These are phyloP conservation scores for Mycena pura DNA, from an alignment of 768 basidiomycete species.

Conservation along the genomic window DNA sequence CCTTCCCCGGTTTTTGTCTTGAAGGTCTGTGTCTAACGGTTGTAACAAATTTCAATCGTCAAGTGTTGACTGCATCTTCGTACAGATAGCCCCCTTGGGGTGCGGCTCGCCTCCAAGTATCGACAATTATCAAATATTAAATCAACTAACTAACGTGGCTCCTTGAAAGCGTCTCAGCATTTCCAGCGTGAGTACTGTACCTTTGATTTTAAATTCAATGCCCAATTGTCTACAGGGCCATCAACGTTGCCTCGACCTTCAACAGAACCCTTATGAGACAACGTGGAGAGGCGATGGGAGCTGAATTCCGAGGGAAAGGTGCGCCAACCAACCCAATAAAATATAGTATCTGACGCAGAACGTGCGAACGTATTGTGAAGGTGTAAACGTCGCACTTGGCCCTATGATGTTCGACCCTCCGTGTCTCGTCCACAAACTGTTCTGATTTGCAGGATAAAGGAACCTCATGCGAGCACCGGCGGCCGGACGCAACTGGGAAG, in stretches of 20 bases:
- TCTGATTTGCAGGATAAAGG: slow-evolving; percentile 5
- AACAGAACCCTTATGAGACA: slow-evolving; percentile 46
- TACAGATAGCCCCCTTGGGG: slow-evolving; percentile 37
- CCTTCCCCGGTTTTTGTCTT: slow-evolving; percentile 38
- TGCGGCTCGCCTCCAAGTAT: slow-evolving; percentile 33
- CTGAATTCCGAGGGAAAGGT: slow-evolving; percentile 53
- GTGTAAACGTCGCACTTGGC: slow-evolving; percentile 42
- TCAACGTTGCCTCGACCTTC: slow-evolving; percentile 40
- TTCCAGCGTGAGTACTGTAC: slow-evolving; percentile 33
- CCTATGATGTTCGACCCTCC: slow-evolving; percentile 33
- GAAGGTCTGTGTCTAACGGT: too few relatives aligned
- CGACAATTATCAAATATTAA: neutral
- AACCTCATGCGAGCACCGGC: slow-evolving; percentile 35
- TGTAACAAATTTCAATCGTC: neutral
- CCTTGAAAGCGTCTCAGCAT: slow-evolving; percentile 29
- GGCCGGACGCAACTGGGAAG: slow-evolving; percentile 40
- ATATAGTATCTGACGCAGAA: neutral
- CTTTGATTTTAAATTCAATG: neutral
- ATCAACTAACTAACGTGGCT: neutral
- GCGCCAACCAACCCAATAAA: slow-evolving; percentile 11
- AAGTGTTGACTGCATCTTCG: neutral
- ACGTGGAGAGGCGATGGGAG: slow-evolving; percentile 51
- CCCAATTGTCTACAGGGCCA: slow-evolving; percentile 25
- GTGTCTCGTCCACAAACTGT: too few relatives aligned
- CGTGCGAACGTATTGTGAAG: neutral